Conservation (phyloP, 2,329 filamentous ascomycete genomes). For the Ceratocystis huliohia region DNA sequence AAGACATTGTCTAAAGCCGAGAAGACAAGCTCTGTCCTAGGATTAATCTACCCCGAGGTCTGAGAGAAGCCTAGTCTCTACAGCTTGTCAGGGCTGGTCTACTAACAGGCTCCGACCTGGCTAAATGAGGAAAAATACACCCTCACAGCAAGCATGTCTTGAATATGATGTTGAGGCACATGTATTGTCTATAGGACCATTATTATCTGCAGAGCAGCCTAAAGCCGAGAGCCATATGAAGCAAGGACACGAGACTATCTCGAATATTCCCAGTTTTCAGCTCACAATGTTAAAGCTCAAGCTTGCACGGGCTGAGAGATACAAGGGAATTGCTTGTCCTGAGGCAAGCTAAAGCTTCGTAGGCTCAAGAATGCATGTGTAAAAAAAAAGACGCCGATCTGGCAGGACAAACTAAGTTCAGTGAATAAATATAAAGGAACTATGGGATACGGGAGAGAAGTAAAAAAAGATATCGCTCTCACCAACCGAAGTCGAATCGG, state of each 20-base stretch:
- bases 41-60: neutral
- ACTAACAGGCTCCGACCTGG: neutral
- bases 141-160: neutral
- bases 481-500: constrained; percentile 16
- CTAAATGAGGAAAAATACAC: neutral
- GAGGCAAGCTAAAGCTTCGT: neutral
- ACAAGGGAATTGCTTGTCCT: neutral
- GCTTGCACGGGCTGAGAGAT: neutral
- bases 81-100: neutral
- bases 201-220: neutral
- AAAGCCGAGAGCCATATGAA: neutral
- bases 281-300: neutral
- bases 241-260: neutral
- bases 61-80: neutral
- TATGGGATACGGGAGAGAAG: neutral
- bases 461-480: constrained; percentile 12
- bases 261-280: neutral
- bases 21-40: neutral
- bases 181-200: neutral
- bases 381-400: neutral
- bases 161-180: neutral
- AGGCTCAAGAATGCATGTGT: neutral
- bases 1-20: neutral
- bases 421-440: neutral
- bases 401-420: neutral